Evolutionary conservation across 345 rosid genomes (phyloP), one percentile per base, ranked within the genome.

Genomic region (Capsella bursapastoris): DNA sequence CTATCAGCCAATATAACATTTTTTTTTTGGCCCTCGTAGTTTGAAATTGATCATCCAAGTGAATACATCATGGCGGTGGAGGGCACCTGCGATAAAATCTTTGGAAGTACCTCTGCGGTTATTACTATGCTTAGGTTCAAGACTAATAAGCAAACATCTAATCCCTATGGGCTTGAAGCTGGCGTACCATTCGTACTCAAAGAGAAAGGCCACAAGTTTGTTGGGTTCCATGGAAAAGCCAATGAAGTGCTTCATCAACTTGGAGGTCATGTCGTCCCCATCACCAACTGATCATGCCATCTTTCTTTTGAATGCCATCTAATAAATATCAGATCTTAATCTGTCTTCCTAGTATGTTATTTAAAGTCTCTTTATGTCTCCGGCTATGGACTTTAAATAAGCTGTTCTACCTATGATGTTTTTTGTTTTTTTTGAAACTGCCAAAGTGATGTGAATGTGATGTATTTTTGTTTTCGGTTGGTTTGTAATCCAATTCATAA

Each of bases 191-290:
- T 72, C 12, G 28, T 5, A 11, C 38, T 62, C 7, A 51, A 35
- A 51, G 58, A 60, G 41, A 37, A 72, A 59, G 73, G 49, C 13
- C 43, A 52, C 56, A 72, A 78, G 73, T 50, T 78, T 34, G 51
- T 72, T 6, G 81, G 81, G 3, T 78, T 78, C 47, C 74, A 78
- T 53, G 81, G 81, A 63, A 72, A 52, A 63, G 59, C 52, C 31
- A 61, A 27, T 28, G 60, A 63, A 1, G 4, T 28, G 2, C 58
- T 72, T 63, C 68, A 72, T 63, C 68, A 62, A 14, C 5, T 72
- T 52, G 76, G 76, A 51, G 76, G 10, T 40, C 51, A 72, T 64
- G 60, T 63, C 41, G 14, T 43, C 22, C 76, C 76, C 25, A 29
- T 63, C 52, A 35, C 76, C 68, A 59, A 60, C 44, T 70, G 35